Evolutionary conservation across 805 yeast species (phyloP).

Genomic region (Clavispora vitiphila): DNA sequence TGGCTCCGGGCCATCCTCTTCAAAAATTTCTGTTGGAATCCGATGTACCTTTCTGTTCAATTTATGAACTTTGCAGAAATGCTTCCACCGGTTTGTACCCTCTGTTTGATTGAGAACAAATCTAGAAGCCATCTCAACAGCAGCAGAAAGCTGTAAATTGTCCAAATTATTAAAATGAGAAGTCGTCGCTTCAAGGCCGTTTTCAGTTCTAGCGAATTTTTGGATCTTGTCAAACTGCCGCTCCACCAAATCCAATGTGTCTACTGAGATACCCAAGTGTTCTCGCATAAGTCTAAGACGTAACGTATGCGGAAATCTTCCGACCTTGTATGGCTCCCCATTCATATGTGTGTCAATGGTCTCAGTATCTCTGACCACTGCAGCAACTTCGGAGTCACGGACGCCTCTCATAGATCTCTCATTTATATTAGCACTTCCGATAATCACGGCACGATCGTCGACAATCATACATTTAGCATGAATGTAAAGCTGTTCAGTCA

Average conservation of each 20-base stretch:
- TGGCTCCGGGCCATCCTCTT: conserved; percentile 24
- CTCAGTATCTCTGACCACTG: conserved; percentile 78
- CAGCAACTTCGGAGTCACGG: conserved; percentile 93
- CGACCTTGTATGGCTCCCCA: conserved; percentile 76
- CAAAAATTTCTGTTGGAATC: conserved; percentile 2
- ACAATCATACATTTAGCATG: conserved; percentile 91
- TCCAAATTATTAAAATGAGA: conserved; percentile 31
- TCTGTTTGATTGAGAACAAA: conserved; percentile 49
- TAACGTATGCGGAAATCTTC: conserved; percentile 82
- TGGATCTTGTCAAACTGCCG: conserved; percentile 55
- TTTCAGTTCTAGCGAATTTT: conserved; percentile 35
- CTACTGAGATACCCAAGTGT: conserved; percentile 92
- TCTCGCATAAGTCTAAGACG: conserved; percentile 94
- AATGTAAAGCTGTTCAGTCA: conserved; percentile 87
- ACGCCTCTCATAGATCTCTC: conserved; percentile 94
- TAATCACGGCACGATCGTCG: conserved; percentile 89
- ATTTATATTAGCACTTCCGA: conserved; percentile 96
- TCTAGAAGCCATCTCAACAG: conserved; percentile 71
- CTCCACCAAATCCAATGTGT: conserved; percentile 75
- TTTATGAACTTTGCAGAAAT: conserved; percentile 17
- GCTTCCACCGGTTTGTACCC: conserved; percentile 48
- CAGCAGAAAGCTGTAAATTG: conserved; percentile 47
- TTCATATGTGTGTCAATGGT: conserved; percentile 69
- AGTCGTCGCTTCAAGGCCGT: conserved; percentile 44
- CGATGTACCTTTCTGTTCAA: conserved; percentile 4